Evolutionary conservation across 2,329 filamentous ascomycete genomes (phyloP).

Genomic region (Emmonsiellopsis sp.): DNA sequence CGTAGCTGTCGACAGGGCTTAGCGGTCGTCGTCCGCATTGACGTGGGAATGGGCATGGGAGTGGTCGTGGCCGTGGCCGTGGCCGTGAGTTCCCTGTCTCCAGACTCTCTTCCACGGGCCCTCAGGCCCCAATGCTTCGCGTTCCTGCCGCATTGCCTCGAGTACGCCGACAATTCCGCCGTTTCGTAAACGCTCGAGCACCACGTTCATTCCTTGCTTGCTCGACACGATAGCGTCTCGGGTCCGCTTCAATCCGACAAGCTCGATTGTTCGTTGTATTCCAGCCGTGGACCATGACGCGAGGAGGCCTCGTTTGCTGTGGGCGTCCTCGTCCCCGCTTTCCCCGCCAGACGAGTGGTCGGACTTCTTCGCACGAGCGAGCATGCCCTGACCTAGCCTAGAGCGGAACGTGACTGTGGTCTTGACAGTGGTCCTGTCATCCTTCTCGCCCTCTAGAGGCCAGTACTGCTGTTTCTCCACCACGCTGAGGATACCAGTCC

Average conservation of each 20-base stretch:
- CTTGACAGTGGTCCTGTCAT: constrained; percentile 46
- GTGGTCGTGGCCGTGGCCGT: constrained; percentile 1
- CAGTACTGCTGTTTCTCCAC: constrained; percentile 50
- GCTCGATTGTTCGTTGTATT: constrained; percentile 54
- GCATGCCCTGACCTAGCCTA: constrained; percentile 49
- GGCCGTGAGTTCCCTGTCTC: constrained; percentile 23
- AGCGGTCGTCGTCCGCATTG: constrained; percentile 4
- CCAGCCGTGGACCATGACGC: constrained; percentile 49
- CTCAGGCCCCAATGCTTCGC: constrained; percentile 32
- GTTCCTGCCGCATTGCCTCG: constrained; percentile 58
- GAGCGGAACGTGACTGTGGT: constrained; percentile 55
- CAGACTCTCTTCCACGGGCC: constrained; percentile 34
- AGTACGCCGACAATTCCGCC: constrained; percentile 61
- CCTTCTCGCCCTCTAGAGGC: constrained; percentile 27
- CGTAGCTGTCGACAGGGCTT: not conserved
- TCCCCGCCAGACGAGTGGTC: constrained; percentile 25
- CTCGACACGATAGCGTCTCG: constrained; percentile 53
- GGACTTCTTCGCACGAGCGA: constrained; percentile 31
- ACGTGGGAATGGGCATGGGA: not conserved
- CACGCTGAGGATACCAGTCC: constrained; percentile 55
- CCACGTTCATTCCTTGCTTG: constrained; percentile 57
- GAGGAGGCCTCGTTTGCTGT: constrained; percentile 48
- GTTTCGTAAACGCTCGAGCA: constrained; percentile 52
- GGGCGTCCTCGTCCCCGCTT: constrained; percentile 39
- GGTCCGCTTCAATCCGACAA: constrained; percentile 51